phyloP scores from a whole-genome alignment of 2,329 filamentous ascomycete species.

The Decorospora gaudefroyi region DNA sequence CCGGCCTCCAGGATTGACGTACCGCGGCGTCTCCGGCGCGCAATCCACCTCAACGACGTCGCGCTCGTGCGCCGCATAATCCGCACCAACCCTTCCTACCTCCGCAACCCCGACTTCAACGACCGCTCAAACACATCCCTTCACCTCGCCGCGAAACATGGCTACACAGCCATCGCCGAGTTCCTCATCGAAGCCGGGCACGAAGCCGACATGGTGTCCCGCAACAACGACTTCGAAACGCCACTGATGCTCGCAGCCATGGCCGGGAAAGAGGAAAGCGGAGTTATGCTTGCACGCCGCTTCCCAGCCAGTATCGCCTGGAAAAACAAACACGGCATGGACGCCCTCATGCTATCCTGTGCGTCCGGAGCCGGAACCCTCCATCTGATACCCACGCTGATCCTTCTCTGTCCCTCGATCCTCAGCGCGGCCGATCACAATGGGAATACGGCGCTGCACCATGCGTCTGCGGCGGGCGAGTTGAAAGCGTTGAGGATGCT shows the following conservation, averaged over 20 bases:
- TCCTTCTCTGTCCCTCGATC: slow-evolving; percentile 39
- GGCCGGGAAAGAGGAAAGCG: slow-evolving; percentile 72
- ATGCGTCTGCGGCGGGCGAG: slow-evolving; percentile 81
- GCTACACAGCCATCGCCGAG: slow-evolving; percentile 69
- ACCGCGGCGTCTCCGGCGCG: slow-evolving; percentile 75
- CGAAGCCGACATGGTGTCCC: slow-evolving; percentile 71
- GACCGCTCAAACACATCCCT: slow-evolving; percentile 81
- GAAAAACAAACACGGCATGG: slow-evolving; percentile 68
- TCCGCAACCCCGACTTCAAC: slow-evolving; percentile 79
- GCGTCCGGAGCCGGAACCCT: slow-evolving; percentile 48
- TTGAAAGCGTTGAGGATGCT: slow-evolving; percentile 76
- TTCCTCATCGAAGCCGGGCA: slow-evolving; percentile 75
- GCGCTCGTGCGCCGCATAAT: slow-evolving; percentile 77
- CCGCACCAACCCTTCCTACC: slow-evolving; percentile 67
- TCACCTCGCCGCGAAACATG: slow-evolving; percentile 76
- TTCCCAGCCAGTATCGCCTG: slow-evolving; percentile 67
- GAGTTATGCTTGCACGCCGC: slow-evolving; percentile 68
- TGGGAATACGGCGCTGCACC: slow-evolving; percentile 87
- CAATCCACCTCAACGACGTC: slow-evolving; percentile 75
- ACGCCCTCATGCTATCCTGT: slow-evolving; percentile 59
- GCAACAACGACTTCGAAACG: slow-evolving; percentile 80
- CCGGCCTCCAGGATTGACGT: slow-evolving; percentile 68
- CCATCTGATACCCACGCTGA: slow-evolving; percentile 50
- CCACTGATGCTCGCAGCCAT: slow-evolving; percentile 77
- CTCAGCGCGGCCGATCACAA: slow-evolving; percentile 60